A percentile compares a stretch with the other conserved stretches of the same genome.
These are phyloP conservation scores for Gloeopeniophorella convolvens DNA, from an alignment of 768 basidiomycete genomes.

Conservation along the genomic window DNA sequence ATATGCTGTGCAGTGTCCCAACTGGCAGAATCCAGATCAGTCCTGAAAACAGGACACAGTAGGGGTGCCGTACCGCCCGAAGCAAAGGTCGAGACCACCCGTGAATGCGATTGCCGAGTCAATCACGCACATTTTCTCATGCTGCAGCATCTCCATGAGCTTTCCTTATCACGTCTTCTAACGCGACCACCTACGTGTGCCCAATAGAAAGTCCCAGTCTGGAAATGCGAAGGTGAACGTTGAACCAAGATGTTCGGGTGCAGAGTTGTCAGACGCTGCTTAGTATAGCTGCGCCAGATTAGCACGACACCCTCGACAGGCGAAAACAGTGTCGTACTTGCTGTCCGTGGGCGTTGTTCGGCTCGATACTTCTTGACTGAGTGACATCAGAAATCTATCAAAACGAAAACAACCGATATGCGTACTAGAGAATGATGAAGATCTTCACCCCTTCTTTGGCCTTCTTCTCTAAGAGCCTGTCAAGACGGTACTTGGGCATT, in stretches of 20 bases:
- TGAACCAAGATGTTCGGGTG: slow-evolving; percentile 96
- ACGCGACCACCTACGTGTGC: slow-evolving; percentile 65
- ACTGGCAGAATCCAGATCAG: slow-evolving; percentile 30
- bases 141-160: slow-evolving; percentile 39
- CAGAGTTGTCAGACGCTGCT: slow-evolving; percentile 67
- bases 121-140: slow-evolving; percentile 96
- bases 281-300: slow-evolving; percentile 58
- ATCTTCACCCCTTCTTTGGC: slow-evolving; percentile 96
- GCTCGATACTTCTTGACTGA: slow-evolving; percentile 90
- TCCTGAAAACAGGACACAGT: not conserved
- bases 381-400: not conserved
- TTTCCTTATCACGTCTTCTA: not conserved
- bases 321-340: slow-evolving; percentile 45
- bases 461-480: slow-evolving; percentile 79
- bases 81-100: slow-evolving; percentile 95
- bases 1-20: slow-evolving; percentile 98
- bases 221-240: slow-evolving; percentile 94
- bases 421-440: slow-evolving; percentile 89
- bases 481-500: slow-evolving; percentile 81
- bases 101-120: slow-evolving; percentile 97
- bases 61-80: slow-evolving; percentile 52
- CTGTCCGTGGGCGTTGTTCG: slow-evolving; percentile 92
- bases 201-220: slow-evolving; percentile 98
- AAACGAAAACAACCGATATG: slow-evolving; percentile 4
- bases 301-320: not conserved